phyloP scores from a whole-genome alignment of 768 basidiomycete species.

The Collybia nuda region DNA sequence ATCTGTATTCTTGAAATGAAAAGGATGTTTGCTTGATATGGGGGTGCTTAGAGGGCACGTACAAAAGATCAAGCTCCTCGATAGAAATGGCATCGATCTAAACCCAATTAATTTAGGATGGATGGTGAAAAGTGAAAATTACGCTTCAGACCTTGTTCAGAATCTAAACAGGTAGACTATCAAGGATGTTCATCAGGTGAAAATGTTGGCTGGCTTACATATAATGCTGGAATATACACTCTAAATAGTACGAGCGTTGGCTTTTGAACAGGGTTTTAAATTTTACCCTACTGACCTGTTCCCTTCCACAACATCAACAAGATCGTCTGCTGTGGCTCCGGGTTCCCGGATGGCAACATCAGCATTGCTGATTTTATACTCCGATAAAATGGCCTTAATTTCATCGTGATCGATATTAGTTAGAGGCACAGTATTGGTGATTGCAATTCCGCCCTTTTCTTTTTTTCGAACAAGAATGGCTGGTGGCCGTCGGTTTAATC shows the following conservation, averaged over 20 bases:
- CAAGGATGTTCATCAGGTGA: not conserved
- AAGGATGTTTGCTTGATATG: slow-evolving; percentile 1
- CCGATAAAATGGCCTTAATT: slow-evolving; percentile 91
- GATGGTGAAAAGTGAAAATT: slow-evolving; percentile 1
- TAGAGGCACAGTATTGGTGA: slow-evolving; percentile 95
- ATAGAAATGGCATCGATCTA: slow-evolving; percentile 98
- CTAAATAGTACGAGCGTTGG: slow-evolving; percentile 33
- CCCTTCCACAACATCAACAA: slow-evolving; percentile 97
- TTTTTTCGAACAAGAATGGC: slow-evolving; percentile 81
- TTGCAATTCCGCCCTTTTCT: slow-evolving; percentile 90
- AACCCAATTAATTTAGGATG: not conserved
- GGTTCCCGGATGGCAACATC: slow-evolving; percentile 94
- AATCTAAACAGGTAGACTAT: slow-evolving; percentile 40
- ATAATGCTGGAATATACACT: slow-evolving; percentile 91
- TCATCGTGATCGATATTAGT: slow-evolving; percentile 96
- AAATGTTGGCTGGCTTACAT: slow-evolving; percentile 47
- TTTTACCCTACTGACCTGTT: slow-evolving; percentile 60
- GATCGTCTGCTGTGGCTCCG: slow-evolving; percentile 89
- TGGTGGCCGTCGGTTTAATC: slow-evolving; percentile 94
- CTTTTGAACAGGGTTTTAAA: not conserved
- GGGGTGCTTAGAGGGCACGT: slow-evolving; percentile 21
- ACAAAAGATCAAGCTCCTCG: slow-evolving; percentile 93
- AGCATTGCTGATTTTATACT: slow-evolving; percentile 87
- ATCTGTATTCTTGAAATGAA: slow-evolving; percentile 34
- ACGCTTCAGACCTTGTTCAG: slow-evolving; percentile 69